Base-by-base conservation (phyloP, 2,329 filamentous ascomycete species). In the Camptophora hylomeconis region DNA sequence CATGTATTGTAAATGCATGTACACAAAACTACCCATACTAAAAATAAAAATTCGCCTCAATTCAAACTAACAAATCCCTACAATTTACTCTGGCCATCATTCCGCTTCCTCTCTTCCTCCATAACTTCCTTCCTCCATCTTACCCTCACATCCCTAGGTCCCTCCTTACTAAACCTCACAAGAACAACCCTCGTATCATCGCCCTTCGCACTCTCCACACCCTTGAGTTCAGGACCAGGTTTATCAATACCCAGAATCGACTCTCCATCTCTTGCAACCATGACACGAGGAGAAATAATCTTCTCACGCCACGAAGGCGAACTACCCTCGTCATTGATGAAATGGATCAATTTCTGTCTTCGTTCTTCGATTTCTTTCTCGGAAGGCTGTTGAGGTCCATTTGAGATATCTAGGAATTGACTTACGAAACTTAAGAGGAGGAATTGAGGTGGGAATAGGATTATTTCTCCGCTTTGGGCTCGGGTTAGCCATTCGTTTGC, bases 361-460 rank as follows among this genome's bases (percentile, higher is more conserved):
- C 20, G 17, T 19, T 29, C 14, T 35, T 39, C 6, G 16, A 29
- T 18, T 20, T 19, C 12, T 22, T 35, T 17, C 25, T 33, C 13
- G 21, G 23, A n/a, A 25, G 20, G 24, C 21, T 29, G 26, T 3
- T 14, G 15, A 3, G 31, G 35, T 22, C 51, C 45, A 22, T 51
- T 44, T 17, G 41, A 47, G n/a, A 52, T 42, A 11, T 62, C 55
- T 7, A 73, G 53, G 35, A 65, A 68, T 3, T 56, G 54, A 0
- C 61, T 50, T 2, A 69, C 52, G 5, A 74, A 49, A 22, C 63
- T 55, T 2, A 73, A 53, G 5, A 77, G 56, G 37, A 75, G 60
- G 48, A 76, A 78, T 48, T 95, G 89, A 0, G 89, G 89, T 3
- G 89, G 89, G 48, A 92, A 94, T 4, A 98, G 59, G 33, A 92